phyloP scores from a whole-genome alignment of 1,284 basidiomycete species.

The Cryptococcus jaspeensis region DNA sequence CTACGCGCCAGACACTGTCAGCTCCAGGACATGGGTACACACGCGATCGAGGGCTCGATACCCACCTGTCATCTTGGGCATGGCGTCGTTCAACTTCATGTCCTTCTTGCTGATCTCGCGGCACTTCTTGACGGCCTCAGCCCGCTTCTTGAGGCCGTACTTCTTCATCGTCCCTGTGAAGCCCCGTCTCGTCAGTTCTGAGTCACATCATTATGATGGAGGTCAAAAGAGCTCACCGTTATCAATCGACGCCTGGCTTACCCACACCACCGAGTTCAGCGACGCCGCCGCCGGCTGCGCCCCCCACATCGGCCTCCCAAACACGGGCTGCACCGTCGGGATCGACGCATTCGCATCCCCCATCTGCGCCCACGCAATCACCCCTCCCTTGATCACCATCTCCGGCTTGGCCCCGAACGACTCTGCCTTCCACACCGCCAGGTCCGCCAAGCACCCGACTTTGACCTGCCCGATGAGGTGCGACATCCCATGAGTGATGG shows the following conservation, averaged over 20 bases:
- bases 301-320: constrained; percentile 88
- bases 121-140: constrained; percentile 75
- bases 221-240: constrained; percentile 51
- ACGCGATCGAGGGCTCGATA: background rate
- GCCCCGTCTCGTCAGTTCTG: too few relatives aligned
- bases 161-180: constrained; percentile 58
- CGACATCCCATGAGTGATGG: constrained; percentile 89
- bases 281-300: constrained; percentile 69
- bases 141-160: constrained; percentile 73
- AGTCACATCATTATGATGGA: background rate
- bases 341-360: constrained; percentile 93
- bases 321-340: constrained; percentile 86
- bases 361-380: constrained; percentile 88
- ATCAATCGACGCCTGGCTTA: constrained; percentile 70
- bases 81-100: constrained; percentile 88
- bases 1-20: constrained; percentile 42
- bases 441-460: constrained; percentile 81
- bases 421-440: constrained; percentile 91
- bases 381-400: constrained; percentile 90
- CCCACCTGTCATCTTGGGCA: constrained; percentile 67
- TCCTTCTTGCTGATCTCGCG: constrained; percentile 75
- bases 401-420: constrained; percentile 90
- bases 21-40: background rate
- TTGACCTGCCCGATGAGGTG: constrained; percentile 83
- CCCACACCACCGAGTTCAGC: constrained; percentile 78